Evolutionary conservation across 306 rosid genomes (phyloP).

Genomic region (Quercus ilex): DNA sequence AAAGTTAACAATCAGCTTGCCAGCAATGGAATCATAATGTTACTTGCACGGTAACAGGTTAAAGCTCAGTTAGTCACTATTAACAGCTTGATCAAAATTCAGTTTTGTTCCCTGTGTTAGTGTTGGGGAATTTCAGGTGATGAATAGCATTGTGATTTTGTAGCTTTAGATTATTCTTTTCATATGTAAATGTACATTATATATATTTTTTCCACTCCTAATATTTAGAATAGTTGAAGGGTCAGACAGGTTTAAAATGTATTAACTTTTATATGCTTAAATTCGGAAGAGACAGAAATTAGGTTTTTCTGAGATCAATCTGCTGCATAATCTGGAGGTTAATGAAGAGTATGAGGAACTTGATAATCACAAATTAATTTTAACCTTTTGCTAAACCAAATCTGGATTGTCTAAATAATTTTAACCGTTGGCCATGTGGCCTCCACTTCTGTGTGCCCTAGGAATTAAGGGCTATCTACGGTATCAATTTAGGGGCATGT

Average conservation of each 20-base stretch:
- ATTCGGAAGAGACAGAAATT: background rate
- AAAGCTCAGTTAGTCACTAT: slow-evolving; percentile 13
- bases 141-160: slow-evolving; percentile 22
- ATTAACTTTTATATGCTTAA: background rate
- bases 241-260: background rate
- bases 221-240: background rate
- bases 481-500: background rate
- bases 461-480: background rate
- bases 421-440: slow-evolving; percentile 3
- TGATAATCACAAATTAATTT: background rate
- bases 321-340: background rate
- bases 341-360: background rate
- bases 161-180: slow-evolving; percentile 30
- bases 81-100: background rate
- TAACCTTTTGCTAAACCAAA: too few relatives aligned
- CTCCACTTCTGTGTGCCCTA: background rate
- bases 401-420: background rate
- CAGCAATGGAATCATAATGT: slow-evolving; percentile 23
- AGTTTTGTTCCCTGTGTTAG: slow-evolving; percentile 5
- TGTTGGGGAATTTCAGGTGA: background rate
- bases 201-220: background rate
- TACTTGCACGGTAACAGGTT: slow-evolving; percentile 7
- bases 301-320: background rate
- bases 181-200: slow-evolving; percentile 10
- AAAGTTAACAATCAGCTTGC: slow-evolving; percentile 27